Evolutionary conservation across 257 asterid genomes (phyloP).

Genomic region (Cruciata laevipes): DNA sequence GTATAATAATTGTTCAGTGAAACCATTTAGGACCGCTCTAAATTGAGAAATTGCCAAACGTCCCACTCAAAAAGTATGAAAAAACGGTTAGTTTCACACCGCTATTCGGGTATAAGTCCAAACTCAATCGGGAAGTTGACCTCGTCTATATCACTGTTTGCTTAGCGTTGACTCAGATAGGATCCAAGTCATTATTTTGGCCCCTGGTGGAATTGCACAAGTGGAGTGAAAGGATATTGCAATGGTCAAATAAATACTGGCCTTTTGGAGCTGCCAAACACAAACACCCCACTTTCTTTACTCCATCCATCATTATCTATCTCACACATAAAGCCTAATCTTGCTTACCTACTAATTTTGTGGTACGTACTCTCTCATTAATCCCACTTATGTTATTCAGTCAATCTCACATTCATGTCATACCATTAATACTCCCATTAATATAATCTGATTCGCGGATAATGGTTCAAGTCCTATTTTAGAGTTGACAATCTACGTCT

Average conservation of each 20-base stretch:
- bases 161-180: neutral
- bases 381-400: neutral
- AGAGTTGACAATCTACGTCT: neutral
- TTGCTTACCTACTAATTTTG: neutral
- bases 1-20: no score
- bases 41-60: no score
- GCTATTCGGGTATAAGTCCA: neutral
- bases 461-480: neutral
- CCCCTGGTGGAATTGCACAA: neutral
- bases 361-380: no score
- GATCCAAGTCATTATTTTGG: neutral
- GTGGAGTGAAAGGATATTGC: neutral
- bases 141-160: neutral
- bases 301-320: neutral
- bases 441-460: neutral
- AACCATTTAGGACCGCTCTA: no score
- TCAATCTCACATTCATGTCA: neutral
- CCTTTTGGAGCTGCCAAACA: neutral
- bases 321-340: neutral
- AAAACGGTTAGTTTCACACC: slow-evolving; percentile 1
- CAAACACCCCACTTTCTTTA: neutral
- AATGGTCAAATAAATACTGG: neutral
- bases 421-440: neutral
- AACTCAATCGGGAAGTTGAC: neutral
- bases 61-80: neutral